A percentile compares a stretch with the other conserved stretches of the same genome.
Conservation (phyloP, 2,329 filamentous ascomycete species). For the Emergomyces pasteurianus region DNA sequence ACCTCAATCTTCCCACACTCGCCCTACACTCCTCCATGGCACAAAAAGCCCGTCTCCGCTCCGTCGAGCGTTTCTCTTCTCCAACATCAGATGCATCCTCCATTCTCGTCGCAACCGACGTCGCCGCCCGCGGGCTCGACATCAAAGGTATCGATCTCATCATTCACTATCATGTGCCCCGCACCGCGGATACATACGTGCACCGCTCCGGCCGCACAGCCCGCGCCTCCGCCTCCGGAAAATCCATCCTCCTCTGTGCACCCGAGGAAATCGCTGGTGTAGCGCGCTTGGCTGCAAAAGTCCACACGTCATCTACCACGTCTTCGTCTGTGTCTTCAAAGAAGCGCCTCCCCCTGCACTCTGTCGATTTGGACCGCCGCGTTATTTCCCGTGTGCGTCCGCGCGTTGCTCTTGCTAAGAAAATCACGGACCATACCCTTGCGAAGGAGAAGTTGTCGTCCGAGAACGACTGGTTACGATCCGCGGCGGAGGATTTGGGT, state of each 20-base stretch:
- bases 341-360: conserved; percentile 54
- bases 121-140: conserved; percentile 85
- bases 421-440: conserved; percentile 66
- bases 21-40: conserved; percentile 88
- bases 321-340: conserved; percentile 24
- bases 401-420: conserved; percentile 70
- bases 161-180: conserved; percentile 89
- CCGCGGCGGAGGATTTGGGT: conserved; percentile 80
- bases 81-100: conserved; percentile 42
- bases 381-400: conserved; percentile 65
- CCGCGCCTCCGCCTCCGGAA: conserved; percentile 62
- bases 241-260: conserved; percentile 77
- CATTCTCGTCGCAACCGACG: conserved; percentile 84
- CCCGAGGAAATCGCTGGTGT: conserved; percentile 85
- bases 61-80: conserved; percentile 75
- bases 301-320: conserved; percentile 53
- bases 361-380: conserved; percentile 70
- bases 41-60: conserved; percentile 88
- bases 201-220: conserved; percentile 92
- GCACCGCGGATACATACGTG: conserved; percentile 84
- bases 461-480: conserved; percentile 73
- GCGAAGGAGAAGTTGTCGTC: conserved; percentile 79
- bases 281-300: conserved; percentile 71
- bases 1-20: conserved; percentile 62
- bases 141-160: conserved; percentile 83